Percentiles rank a stretch among this genome's conserved stretches.
Conservation (phyloP, 2,329 filamentous ascomycete genomes). For the Monosporascus sp. region DNA sequence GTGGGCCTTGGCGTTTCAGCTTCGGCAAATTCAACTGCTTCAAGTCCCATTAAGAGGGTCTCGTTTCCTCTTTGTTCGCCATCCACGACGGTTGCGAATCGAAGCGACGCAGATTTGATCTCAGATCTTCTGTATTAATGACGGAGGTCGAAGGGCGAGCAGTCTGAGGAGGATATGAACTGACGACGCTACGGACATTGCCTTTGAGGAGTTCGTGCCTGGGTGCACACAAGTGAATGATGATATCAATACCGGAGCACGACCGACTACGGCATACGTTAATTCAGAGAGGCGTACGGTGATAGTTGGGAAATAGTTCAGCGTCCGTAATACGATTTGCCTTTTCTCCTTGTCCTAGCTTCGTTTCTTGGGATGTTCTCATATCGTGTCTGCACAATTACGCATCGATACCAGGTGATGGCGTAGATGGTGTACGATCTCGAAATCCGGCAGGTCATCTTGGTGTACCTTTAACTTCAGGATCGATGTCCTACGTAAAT, state of each 20-base stretch:
- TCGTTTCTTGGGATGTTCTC: neutral
- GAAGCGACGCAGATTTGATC: no score
- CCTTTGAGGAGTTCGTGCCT: neutral
- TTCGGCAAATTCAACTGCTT: conserved; percentile 49
- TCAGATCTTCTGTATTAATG: neutral
- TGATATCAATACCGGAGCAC: neutral
- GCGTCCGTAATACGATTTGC: neutral
- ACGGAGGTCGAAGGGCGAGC: no score
- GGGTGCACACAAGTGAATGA: neutral
- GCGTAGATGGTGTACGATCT: no score
- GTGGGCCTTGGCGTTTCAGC: conserved; percentile 47
- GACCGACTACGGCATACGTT: neutral
- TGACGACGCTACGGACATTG: neutral
- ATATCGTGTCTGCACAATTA: neutral
- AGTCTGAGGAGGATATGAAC: neutral
- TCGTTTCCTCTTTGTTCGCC: no score
- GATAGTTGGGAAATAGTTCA: neutral
- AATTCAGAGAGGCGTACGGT: neutral
- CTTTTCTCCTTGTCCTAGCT: neutral
- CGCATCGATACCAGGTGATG: neutral
- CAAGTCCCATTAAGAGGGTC: conserved; percentile 22
- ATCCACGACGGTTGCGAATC: no score
- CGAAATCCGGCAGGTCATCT: no score
- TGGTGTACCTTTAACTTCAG: no score
- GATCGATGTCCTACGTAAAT: no score